A percentile compares a stretch with the other conserved stretches of the same genome.
Evolutionary conservation across 805 yeast species (phyloP).

Genomic region (Dipodascopsis tothii): DNA sequence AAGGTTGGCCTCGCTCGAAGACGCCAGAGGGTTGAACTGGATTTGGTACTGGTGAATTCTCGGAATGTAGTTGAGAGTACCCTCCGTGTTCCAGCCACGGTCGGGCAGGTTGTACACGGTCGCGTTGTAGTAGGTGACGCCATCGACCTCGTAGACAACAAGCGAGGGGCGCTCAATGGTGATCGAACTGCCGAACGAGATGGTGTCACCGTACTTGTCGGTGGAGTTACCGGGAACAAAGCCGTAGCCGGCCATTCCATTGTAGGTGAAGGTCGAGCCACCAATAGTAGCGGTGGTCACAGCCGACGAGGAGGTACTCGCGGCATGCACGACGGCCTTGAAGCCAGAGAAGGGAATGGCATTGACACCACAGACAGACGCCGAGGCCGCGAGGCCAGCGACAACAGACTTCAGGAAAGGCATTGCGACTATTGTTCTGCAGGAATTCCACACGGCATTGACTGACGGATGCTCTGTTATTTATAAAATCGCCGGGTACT

Average conservation of each 20-base stretch:
- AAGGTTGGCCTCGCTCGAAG: constrained; percentile 7
- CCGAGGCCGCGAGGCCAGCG: too few relatives aligned
- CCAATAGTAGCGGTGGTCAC: constrained; percentile 9
- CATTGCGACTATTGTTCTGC: too few relatives aligned
- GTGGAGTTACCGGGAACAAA: constrained; percentile 11
- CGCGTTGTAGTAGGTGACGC: constrained; percentile 9
- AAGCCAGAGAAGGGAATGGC: too few relatives aligned
- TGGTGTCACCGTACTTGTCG: constrained; percentile 21
- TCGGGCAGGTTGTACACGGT: constrained; percentile 17
- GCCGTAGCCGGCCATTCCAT: constrained; percentile 18
- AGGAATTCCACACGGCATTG: too few relatives aligned
- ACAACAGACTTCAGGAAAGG: too few relatives aligned
- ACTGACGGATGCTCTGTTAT: too few relatives aligned
- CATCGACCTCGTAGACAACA: constrained; percentile 4
- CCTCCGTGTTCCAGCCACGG: constrained; percentile 22
- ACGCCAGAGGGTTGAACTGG: constrained; percentile 10
- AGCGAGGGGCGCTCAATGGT: constrained; percentile 18
- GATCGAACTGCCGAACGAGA: constrained; percentile 14
- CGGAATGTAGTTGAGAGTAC: constrained; percentile 18
- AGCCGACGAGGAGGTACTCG: constrained; percentile 1
- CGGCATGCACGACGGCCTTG: background rate
- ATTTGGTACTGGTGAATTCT: constrained; percentile 13
- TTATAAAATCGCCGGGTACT: too few relatives aligned
- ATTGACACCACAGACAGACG: too few relatives aligned
- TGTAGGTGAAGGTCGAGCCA: constrained; percentile 10